Percentiles rank a stretch among this genome's conserved stretches.
phyloP scores from a whole-genome alignment of 805 yeast genomes.

The Wickerhamomyces canadensis region DNA sequence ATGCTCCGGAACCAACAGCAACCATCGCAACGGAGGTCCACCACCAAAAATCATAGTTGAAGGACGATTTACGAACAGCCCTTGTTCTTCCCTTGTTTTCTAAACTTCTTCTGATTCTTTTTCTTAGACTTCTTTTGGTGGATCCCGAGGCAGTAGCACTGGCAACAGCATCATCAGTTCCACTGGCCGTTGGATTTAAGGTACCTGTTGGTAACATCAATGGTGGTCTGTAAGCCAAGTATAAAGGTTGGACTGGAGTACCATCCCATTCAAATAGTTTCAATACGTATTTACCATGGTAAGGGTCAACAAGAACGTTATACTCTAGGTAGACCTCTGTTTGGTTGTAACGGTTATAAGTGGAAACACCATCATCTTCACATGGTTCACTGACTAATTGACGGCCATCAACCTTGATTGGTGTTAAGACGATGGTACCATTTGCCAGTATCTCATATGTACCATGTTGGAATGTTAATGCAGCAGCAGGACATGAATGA shows the following conservation, averaged over 20 bases:
- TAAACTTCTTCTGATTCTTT: constrained; percentile 61
- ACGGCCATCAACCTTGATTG: constrained; percentile 86
- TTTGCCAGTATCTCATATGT: constrained; percentile 55
- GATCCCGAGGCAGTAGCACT: constrained; percentile 23
- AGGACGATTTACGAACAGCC: constrained; percentile 43
- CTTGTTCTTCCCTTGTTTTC: constrained; percentile 78
- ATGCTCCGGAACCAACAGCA: constrained; percentile 32
- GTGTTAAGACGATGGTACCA: constrained; percentile 65
- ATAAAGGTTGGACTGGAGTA: constrained; percentile 75
- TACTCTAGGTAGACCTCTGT: constrained; percentile 52
- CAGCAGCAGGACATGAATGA: constrained; percentile 82
- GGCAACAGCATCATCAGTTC: constrained; percentile 28
- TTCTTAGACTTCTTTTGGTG: constrained; percentile 31
- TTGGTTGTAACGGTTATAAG: constrained; percentile 71
- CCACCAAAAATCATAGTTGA: constrained; percentile 49
- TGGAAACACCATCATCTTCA: constrained; percentile 48
- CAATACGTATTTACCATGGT: constrained; percentile 78
- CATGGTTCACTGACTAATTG: constrained; percentile 89
- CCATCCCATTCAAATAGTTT: constrained; percentile 78
- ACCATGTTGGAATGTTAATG: constrained; percentile 86
- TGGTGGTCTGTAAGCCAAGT: constrained; percentile 90
- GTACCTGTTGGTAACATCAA: constrained; percentile 93
- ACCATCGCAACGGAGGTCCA: constrained; percentile 43
- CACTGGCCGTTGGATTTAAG: constrained; percentile 69
- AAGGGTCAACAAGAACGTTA: constrained; percentile 59